Conservation (phyloP, 2,329 filamentous ascomycete genomes). For the Tolypocladium nubicola region DNA sequence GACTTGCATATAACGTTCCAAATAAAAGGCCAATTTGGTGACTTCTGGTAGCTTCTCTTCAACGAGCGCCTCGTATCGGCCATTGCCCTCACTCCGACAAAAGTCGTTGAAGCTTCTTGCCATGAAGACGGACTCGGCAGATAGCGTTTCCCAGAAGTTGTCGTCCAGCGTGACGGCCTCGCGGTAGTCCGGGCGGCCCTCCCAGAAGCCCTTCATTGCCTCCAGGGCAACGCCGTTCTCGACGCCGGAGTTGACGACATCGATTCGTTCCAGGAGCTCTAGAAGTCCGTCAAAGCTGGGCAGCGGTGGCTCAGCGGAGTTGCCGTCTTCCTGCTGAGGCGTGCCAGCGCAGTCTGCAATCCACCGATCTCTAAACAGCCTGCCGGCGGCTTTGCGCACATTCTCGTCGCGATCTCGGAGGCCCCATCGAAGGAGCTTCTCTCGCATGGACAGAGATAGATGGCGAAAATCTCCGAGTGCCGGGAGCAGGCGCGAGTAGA, state of each 20-base stretch:
- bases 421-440: slow-evolving; percentile 92
- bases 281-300: slow-evolving; percentile 75
- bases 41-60: slow-evolving; percentile 96
- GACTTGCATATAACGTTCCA: slow-evolving; percentile 68
- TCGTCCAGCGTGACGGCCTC: slow-evolving; percentile 64
- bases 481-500: slow-evolving; percentile 81
- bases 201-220: slow-evolving; percentile 95
- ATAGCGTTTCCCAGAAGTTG: slow-evolving; percentile 69
- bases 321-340: slow-evolving; percentile 46
- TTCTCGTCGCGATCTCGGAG: slow-evolving; percentile 88
- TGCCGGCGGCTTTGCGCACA: slow-evolving; percentile 82
- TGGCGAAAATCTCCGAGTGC: slow-evolving; percentile 90
- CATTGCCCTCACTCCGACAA: slow-evolving; percentile 63
- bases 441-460: slow-evolving; percentile 83
- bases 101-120: slow-evolving; percentile 91
- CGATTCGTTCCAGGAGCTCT: slow-evolving; percentile 87
- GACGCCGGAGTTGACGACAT: slow-evolving; percentile 80
- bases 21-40: slow-evolving; percentile 76
- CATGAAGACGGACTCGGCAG: slow-evolving; percentile 81
- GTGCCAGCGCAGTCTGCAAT: slow-evolving; percentile 84
- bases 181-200: slow-evolving; percentile 74
- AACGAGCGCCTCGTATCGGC: slow-evolving; percentile 62
- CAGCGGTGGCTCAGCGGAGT: slow-evolving; percentile 43
- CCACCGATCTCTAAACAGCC: slow-evolving; percentile 91
- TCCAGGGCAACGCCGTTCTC: slow-evolving; percentile 86